Evolutionary conservation across 768 basidiomycete species (phyloP), one percentile per base, ranked within the genome.

Genomic region (Gymnopilus dilepis): DNA sequence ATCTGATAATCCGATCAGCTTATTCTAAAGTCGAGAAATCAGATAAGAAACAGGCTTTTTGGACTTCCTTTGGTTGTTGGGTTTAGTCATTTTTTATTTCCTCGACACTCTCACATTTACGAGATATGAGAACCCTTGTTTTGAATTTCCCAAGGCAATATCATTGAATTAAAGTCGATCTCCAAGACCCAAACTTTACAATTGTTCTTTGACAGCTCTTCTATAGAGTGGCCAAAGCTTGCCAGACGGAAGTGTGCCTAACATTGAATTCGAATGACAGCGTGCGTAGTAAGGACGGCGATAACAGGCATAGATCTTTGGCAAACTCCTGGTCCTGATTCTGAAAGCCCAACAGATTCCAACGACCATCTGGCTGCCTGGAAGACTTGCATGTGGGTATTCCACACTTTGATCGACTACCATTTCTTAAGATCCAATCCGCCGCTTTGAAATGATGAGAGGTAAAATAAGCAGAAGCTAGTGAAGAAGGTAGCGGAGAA

Each of bases 401-500:
- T 22, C n/a, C n/a, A n/a, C n/a, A n/a, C n/a, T n/a, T n/a, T n/a
- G n/a, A n/a, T n/a, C n/a, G n/a, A 13, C 28, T 37, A 30, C 11
- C 50, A 34, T 41, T 47, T 48, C 17, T n/a, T 28, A 38, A 41
- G 45, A 38, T 34, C 24, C 50, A 51, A 30, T 30, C 52, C 28
- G 33, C 59, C 52, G 53, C 17, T 22, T 53, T 33, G 41, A 26
- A 48, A 28, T 13, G 45, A 48, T 26, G 58, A 40, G 28, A 38
- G 15, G 47, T 53, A 21, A 37, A 30, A n/a, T 41, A 31, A 24
- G 47, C 56, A 48, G 34, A 22, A 57, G 24, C 4, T 31, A n/a
- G 13, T 9, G 30, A 59, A 59, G 58, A 45, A 60, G 53, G 53
- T 26, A 33, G 24, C 50, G 53, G 59, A 45, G 52, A 43, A 55